phyloP scores from a whole-genome alignment of 2,329 filamentous ascomycete species.

The Xylariales sp. region DNA sequence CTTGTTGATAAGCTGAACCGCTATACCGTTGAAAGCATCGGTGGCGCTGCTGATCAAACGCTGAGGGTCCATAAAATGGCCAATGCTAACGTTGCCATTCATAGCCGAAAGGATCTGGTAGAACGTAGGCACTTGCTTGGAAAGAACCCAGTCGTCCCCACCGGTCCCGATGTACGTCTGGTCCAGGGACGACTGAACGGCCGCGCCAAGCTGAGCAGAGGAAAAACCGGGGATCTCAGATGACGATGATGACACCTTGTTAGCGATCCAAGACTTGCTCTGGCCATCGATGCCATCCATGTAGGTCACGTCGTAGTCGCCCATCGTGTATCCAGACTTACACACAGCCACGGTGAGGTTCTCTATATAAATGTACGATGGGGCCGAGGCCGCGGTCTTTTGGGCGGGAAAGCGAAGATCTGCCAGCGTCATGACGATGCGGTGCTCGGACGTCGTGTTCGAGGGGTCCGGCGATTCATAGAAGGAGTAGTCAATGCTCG shows the following conservation, averaged over 20 bases:
- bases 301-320: conserved; percentile 29
- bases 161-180: conserved; percentile 30
- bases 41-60: conserved; percentile 26
- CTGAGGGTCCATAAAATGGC: conserved; percentile 30
- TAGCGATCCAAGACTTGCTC: conserved; percentile 22
- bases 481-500: conserved; percentile 23
- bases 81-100: conserved; percentile 32
- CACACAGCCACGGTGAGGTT: conserved; percentile 32
- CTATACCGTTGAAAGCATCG: conserved; percentile 30
- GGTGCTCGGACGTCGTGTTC: conserved; percentile 26
- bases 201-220: conserved; percentile 28
- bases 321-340: conserved; percentile 30
- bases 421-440: conserved; percentile 33
- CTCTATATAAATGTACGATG: conserved; percentile 24
- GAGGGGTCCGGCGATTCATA: conserved; percentile 22
- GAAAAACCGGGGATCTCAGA: conserved; percentile 33
- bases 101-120: conserved; percentile 35
- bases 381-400: neutral
- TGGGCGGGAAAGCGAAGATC: conserved; percentile 27
- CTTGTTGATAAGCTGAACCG: conserved; percentile 29
- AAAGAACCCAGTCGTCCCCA: conserved; percentile 33
- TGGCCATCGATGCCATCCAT: conserved; percentile 11
- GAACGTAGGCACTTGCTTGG: conserved; percentile 30
- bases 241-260: conserved; percentile 9
- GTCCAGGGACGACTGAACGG: conserved; percentile 30